Conservation (phyloP, 2,329 filamentous ascomycete species). For the Dactylonectria macrodidyma region DNA sequence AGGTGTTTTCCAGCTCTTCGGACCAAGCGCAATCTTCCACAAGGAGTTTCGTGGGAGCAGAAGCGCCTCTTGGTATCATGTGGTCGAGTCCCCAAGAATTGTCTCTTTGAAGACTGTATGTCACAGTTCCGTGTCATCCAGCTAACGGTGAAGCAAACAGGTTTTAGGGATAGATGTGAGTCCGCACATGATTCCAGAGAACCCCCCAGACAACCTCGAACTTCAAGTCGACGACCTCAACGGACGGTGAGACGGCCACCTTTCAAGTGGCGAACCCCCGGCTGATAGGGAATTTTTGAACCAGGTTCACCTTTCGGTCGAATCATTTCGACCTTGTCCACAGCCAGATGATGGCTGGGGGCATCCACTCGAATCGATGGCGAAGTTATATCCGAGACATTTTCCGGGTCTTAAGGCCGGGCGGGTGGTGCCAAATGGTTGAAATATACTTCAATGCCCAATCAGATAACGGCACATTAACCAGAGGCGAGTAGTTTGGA, state of each 20-base stretch:
- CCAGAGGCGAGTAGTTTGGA: slow-evolving; percentile 63
- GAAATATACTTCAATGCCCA: slow-evolving; percentile 90
- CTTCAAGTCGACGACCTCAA: slow-evolving; percentile 83
- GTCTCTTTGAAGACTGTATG: neutral
- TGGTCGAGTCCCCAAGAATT: neutral
- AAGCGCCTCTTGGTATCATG: neutral
- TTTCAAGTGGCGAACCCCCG: neutral
- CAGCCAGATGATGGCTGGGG: slow-evolving; percentile 79
- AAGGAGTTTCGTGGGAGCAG: neutral
- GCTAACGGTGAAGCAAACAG: slow-evolving; percentile 57
- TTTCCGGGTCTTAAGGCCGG: slow-evolving; percentile 77
- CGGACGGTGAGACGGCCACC: slow-evolving; percentile 61
- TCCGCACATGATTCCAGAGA: slow-evolving; percentile 77
- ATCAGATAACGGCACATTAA: slow-evolving; percentile 86
- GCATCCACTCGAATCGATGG: slow-evolving; percentile 83
- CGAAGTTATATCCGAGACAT: slow-evolving; percentile 83
- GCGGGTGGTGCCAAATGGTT: slow-evolving; percentile 91
- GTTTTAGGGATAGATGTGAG: slow-evolving; percentile 81
- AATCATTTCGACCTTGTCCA: slow-evolving; percentile 88
- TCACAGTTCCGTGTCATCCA: neutral
- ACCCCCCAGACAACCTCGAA: slow-evolving; percentile 76
- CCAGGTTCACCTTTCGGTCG: slow-evolving; percentile 76
- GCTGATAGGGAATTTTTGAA: slow-evolving; percentile 18
- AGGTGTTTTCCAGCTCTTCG: neutral
- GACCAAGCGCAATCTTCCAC: neutral